phyloP scores from a whole-genome alignment of 2,329 filamentous ascomycete genomes.

The Herpotrichia juniperi region DNA sequence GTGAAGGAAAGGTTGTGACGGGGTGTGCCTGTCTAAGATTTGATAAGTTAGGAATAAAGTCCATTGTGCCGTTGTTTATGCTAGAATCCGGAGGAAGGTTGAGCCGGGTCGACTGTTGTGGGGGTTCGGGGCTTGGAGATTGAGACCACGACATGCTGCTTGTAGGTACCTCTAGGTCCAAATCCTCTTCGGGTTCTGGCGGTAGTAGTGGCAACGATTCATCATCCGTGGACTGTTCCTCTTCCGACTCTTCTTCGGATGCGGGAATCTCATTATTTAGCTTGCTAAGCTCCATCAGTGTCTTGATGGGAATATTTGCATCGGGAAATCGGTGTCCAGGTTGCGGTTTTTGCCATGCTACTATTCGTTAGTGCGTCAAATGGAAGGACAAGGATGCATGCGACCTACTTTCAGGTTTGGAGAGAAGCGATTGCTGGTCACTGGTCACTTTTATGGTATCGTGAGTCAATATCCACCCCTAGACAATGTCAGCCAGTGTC shows the following conservation, averaged over 20 bases:
- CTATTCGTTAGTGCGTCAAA: background rate
- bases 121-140: constrained; percentile 23
- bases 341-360: constrained; percentile 40
- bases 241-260: background rate
- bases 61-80: constrained; percentile 6
- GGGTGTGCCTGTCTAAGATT: background rate
- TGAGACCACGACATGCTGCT: constrained; percentile 25
- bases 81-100: constrained; percentile 40
- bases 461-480: background rate
- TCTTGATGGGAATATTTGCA: constrained; percentile 47
- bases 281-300: constrained; percentile 26
- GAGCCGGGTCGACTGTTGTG: constrained; percentile 20
- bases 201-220: background rate
- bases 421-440: background rate
- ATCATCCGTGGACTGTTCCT: background rate
- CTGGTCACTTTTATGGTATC: background rate
- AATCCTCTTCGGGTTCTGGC: constrained; percentile 3
- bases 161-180: constrained; percentile 7
- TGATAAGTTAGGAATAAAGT: background rate
- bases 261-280: background rate
- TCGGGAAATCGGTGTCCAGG: constrained; percentile 40
- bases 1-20: background rate
- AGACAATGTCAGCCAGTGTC: background rate
- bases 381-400: background rate
- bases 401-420: constrained; percentile 1